Conservation (phyloP, 2,329 filamentous ascomycete genomes). For the Verticillium klebahnii region DNA sequence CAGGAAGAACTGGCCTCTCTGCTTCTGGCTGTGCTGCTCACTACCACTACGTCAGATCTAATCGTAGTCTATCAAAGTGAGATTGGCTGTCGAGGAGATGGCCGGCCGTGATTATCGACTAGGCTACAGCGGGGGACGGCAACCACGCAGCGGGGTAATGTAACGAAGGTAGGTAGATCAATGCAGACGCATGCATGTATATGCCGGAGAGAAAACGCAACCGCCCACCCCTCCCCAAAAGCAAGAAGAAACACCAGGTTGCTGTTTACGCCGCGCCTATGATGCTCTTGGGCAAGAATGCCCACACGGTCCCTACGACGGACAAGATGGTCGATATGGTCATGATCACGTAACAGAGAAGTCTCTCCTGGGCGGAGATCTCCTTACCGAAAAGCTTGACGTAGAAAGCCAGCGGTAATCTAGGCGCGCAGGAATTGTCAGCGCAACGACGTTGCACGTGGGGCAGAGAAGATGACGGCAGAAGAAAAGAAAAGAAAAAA, state of each 20-base stretch:
- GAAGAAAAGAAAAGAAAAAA: too few species aligned
- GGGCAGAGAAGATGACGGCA: too few species aligned
- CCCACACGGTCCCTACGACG: conserved; percentile 76
- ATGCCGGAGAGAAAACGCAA: too few species aligned
- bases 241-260: background rate
- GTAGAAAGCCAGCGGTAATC: conserved; percentile 79
- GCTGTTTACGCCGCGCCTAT: conserved; percentile 47
- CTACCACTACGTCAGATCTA: too few species aligned
- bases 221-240: background rate
- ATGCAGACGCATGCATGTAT: too few species aligned
- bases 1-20: too few species aligned
- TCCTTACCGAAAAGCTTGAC: conserved; percentile 81
- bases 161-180: too few species aligned
- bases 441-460: too few species aligned
- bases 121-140: background rate
- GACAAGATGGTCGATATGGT: conserved; percentile 66
- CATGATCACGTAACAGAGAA: conserved; percentile 66
- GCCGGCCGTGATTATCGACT: too few species aligned
- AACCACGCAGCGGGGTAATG: too few species aligned
- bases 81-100: background rate
- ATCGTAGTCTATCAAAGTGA: too few species aligned
- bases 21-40: too few species aligned
- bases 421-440: conserved; percentile 12
- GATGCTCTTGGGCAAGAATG: conserved; percentile 75
- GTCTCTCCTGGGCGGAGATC: conserved; percentile 58